Evolutionary conservation across 2,329 filamentous ascomycete genomes (phyloP).

Genomic region (Fusarium coicis): DNA sequence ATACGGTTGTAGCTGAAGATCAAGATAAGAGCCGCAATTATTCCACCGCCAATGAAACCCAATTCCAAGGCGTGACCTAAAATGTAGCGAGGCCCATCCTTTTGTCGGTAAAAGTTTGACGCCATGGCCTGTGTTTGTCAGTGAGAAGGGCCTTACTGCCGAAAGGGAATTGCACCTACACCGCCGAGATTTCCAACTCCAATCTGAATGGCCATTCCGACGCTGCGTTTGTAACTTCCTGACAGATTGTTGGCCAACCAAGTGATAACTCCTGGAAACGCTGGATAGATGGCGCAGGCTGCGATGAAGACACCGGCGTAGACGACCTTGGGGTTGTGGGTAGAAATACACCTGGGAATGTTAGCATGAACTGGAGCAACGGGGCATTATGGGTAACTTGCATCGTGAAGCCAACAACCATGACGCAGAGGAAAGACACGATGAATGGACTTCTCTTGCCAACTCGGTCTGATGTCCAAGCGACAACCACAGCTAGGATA

Average conservation of each 20-base stretch:
- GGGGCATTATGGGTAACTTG: constrained; percentile 36
- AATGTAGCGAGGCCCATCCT: constrained; percentile 60
- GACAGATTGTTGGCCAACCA: constrained; percentile 86
- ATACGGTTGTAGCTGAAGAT: constrained; percentile 64
- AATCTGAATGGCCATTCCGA: constrained; percentile 73
- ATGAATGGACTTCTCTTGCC: constrained; percentile 67
- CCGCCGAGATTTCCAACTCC: constrained; percentile 68
- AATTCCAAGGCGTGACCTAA: constrained; percentile 63
- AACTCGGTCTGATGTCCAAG: constrained; percentile 65
- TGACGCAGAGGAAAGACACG: constrained; percentile 61
- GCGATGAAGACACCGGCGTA: constrained; percentile 83
- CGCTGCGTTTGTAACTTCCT: constrained; percentile 70
- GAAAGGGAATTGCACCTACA: constrained; percentile 43
- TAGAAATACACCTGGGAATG: constrained; percentile 64
- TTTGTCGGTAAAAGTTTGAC: constrained; percentile 74
- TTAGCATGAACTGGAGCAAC: background rate
- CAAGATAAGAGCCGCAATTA: constrained; percentile 57
- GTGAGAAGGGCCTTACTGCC: fast-evolving
- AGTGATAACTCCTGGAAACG: constrained; percentile 79
- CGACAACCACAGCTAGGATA: constrained; percentile 63
- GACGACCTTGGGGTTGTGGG: constrained; percentile 65
- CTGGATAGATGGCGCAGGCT: constrained; percentile 82
- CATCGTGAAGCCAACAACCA: constrained; percentile 68
- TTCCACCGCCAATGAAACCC: constrained; percentile 58
- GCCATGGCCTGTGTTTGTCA: constrained; percentile 66